These are phyloP conservation scores for Penicillium sp. DNA, from an alignment of 2,329 filamentous ascomycete genomes.

Conservation along the genomic window DNA sequence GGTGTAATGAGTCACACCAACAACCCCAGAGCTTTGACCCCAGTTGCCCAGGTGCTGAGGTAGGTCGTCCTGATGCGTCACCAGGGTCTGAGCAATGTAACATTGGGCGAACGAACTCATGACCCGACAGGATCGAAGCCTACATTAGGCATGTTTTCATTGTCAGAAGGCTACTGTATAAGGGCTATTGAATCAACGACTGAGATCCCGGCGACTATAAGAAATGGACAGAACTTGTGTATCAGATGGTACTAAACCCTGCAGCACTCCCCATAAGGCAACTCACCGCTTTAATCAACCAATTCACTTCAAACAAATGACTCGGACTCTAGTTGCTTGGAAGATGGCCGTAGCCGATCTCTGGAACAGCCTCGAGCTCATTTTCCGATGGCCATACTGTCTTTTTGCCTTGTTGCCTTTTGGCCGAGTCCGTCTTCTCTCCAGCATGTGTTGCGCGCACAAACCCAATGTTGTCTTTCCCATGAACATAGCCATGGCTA, in stretches of 20 bases:
- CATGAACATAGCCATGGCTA: constrained; percentile 14
- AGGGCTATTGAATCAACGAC: background rate
- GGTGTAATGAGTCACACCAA: background rate
- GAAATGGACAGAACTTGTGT: background rate
- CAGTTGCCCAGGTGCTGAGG: background rate
- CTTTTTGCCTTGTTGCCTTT: background rate
- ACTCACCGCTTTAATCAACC: background rate
- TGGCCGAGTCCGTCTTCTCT: constrained; percentile 2
- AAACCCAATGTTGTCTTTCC: constrained; percentile 5
- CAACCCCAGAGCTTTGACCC: background rate
- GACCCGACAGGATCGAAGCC: background rate
- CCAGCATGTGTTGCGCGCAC: constrained; percentile 3
- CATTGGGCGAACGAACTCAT: background rate
- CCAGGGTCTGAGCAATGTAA: background rate
- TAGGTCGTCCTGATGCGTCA: background rate
- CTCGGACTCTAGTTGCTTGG: background rate
- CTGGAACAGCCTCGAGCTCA: background rate
- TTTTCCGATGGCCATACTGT: background rate
- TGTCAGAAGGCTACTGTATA: background rate
- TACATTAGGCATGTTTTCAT: background rate
- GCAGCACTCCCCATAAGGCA: background rate
- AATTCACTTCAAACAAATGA: background rate
- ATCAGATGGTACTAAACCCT: background rate
- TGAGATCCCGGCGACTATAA: background rate
- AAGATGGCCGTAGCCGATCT: background rate